Evolutionary conservation across 2,329 filamentous ascomycete genomes (phyloP).

Genomic region (Colletotrichum melonis): DNA sequence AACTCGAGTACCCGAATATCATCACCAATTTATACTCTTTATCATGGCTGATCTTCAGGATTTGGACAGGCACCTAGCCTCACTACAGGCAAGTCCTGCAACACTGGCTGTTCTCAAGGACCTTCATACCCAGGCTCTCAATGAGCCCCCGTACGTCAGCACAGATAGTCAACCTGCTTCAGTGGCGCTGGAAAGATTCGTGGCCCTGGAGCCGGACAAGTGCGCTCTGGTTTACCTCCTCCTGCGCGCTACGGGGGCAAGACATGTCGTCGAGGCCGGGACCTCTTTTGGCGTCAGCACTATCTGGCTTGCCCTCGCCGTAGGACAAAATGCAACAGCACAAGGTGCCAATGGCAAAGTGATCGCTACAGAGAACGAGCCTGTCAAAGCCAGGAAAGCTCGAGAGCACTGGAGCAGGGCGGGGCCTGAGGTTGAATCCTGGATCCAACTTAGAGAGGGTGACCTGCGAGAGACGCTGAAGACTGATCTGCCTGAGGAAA

Average conservation of each 20-base stretch:
- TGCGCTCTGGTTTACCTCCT: slow-evolving; percentile 67
- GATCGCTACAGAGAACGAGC: slow-evolving; percentile 71
- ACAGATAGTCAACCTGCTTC: slow-evolving; percentile 35
- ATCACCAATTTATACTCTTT: background rate
- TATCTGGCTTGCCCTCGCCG: slow-evolving; percentile 70
- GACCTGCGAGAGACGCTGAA: slow-evolving; percentile 66
- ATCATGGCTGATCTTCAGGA: background rate
- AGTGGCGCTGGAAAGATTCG: slow-evolving; percentile 60
- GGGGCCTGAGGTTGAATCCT: slow-evolving; percentile 58
- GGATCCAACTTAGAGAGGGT: slow-evolving; percentile 68
- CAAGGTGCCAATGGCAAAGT: slow-evolving; percentile 51
- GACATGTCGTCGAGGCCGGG: slow-evolving; percentile 67
- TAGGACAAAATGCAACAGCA: slow-evolving; percentile 56
- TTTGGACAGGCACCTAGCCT: slow-evolving; percentile 44
- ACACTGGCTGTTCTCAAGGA: slow-evolving; percentile 43
- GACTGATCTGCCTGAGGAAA: slow-evolving; percentile 53
- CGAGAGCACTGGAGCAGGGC: slow-evolving; percentile 64
- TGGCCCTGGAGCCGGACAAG: slow-evolving; percentile 70
- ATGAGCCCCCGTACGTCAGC: slow-evolving; percentile 44
- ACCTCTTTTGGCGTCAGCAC: slow-evolving; percentile 72
- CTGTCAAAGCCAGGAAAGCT: slow-evolving; percentile 62
- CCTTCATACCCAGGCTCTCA: slow-evolving; percentile 45
- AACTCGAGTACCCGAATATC: background rate
- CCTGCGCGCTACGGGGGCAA: slow-evolving; percentile 58
- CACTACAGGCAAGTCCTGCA: slow-evolving; percentile 41